A percentile compares a stretch with the other conserved stretches of the same genome.
Evolutionary conservation across 108 stramenopile species (phyloP).

Genomic region (Aurantiochytrium sp.): DNA sequence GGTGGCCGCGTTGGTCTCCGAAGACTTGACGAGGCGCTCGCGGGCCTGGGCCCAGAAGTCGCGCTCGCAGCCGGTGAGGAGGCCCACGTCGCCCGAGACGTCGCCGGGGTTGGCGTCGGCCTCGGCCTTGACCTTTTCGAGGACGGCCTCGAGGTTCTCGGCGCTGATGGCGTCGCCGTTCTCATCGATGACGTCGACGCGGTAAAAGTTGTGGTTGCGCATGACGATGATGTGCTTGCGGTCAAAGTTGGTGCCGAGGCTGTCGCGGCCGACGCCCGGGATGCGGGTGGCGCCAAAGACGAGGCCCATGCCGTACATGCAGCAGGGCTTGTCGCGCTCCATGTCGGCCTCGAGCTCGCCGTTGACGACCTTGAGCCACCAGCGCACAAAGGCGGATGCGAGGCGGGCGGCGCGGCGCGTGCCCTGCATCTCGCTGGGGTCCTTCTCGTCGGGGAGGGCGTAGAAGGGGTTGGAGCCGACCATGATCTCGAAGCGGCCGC

Average conservation of each 20-base stretch:
- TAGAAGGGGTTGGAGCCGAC: constrained; percentile 11
- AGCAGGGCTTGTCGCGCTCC: constrained; percentile 17
- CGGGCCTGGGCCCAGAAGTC: constrained; percentile 29
- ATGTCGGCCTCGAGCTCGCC: constrained; percentile 13
- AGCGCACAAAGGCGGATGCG: background rate
- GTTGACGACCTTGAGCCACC: constrained; percentile 14
- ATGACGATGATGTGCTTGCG: constrained; percentile 27
- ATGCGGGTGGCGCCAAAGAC: constrained; percentile 26
- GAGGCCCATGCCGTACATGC: constrained; percentile 22
- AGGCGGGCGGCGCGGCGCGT: background rate
- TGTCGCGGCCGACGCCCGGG: constrained; percentile 17
- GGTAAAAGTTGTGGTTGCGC: constrained; percentile 23
- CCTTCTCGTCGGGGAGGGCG: background rate
- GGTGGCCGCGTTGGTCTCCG: constrained; percentile 12
- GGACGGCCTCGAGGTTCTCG: background rate
- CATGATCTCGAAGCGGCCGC: constrained; percentile 32
- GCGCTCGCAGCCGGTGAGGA: constrained; percentile 20
- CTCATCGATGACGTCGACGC: background rate
- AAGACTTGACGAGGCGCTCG: background rate
- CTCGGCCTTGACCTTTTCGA: background rate
- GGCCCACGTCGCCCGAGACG: background rate
- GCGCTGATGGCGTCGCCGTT: background rate
- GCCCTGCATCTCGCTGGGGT: constrained; percentile 2
- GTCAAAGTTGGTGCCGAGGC: constrained; percentile 13
- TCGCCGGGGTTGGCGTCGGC: background rate